Evolutionary conservation across 305 asterid species (phyloP).

Genomic region (Fraxinus ornus): DNA sequence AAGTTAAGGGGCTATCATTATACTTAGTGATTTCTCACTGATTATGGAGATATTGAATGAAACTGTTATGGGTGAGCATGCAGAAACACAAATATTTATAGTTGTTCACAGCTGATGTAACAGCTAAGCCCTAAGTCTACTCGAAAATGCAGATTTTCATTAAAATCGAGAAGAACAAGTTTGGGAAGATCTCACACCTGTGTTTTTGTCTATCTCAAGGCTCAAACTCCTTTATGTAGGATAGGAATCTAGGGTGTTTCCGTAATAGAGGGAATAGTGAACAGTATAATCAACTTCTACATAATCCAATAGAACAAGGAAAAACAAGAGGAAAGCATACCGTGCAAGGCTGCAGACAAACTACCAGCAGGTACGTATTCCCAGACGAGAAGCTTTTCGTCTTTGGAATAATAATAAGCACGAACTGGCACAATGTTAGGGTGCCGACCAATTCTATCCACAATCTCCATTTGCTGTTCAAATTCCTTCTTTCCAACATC

Average conservation of each 20-base stretch:
- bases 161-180: neutral
- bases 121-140: neutral
- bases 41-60: neutral
- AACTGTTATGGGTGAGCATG: neutral
- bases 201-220: neutral
- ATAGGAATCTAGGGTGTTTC: neutral
- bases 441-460: slow-evolving; percentile 53
- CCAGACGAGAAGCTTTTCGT: slow-evolving; percentile 87
- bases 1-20: neutral
- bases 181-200: neutral
- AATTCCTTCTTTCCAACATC: slow-evolving; percentile 77
- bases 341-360: slow-evolving; percentile 78
- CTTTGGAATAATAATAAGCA: slow-evolving; percentile 88
- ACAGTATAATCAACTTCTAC: neutral
- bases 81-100: neutral
- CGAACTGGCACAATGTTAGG: slow-evolving; percentile 64
- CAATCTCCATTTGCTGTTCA: slow-evolving; percentile 82
- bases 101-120: neutral
- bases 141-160: neutral
- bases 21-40: neutral
- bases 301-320: neutral
- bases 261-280: neutral
- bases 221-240: neutral
- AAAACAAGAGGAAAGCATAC: slow-evolving; percentile 33
- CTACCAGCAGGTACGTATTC: slow-evolving; percentile 79